Evolutionary conservation across 257 asterid genomes (phyloP).

Genomic region (Solanum neorickii): DNA sequence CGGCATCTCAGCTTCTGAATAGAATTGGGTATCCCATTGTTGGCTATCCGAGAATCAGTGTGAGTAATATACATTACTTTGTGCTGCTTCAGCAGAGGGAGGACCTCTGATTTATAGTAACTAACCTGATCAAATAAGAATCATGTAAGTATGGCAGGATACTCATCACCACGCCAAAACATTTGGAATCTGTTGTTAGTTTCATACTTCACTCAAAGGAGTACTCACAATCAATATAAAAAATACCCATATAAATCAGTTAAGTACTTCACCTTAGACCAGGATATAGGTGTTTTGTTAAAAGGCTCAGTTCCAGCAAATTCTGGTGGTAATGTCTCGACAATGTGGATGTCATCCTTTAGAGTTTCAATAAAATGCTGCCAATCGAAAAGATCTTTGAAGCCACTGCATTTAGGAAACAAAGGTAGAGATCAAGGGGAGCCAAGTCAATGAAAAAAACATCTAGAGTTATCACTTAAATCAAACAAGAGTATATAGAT

Average conservation of each 20-base stretch:
- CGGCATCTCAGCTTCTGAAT: slow-evolving; percentile 91
- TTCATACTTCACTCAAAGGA: not conserved
- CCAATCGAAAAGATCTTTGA: slow-evolving; percentile 95
- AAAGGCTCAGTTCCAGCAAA: slow-evolving; percentile 72
- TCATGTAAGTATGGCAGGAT: not conserved
- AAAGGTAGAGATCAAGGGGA: not conserved
- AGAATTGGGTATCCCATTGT: slow-evolving; percentile 62
- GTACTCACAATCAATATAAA: not conserved
- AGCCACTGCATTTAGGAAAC: slow-evolving; percentile 54
- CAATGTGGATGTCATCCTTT: slow-evolving; percentile 66
- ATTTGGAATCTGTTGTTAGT: not conserved
- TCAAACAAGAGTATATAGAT: not conserved
- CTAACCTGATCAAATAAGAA: slow-evolving; percentile 37
- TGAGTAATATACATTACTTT: slow-evolving; percentile 85
- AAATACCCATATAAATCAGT: not conserved
- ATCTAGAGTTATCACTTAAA: not conserved
- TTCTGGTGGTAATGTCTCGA: slow-evolving; percentile 72
- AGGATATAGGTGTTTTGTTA: slow-evolving; percentile 84
- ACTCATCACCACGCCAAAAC: not conserved
- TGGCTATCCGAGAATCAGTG: slow-evolving; percentile 94
- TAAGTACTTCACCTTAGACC: slow-evolving; percentile 74
- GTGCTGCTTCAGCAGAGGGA: slow-evolving; percentile 85
- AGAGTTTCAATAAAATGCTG: slow-evolving; percentile 72
- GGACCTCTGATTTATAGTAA: slow-evolving; percentile 76
- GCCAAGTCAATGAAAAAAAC: not conserved